These are phyloP conservation scores for Melanomma pulvis-pyrius DNA, from an alignment of 495 filamentous ascomycete genomes.

Conservation along the genomic window DNA sequence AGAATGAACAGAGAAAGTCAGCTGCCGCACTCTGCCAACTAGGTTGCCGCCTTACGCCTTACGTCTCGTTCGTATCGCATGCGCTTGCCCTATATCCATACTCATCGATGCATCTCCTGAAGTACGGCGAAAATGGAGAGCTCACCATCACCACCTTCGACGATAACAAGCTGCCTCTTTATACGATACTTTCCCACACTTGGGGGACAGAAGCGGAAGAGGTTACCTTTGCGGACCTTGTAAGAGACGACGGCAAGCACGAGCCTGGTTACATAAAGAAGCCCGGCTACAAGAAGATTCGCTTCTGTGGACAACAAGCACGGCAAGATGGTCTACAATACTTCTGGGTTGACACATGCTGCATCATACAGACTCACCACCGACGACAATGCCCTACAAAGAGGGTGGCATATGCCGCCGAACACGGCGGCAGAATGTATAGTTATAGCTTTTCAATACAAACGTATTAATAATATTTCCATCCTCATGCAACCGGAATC, in stretches of 20 bases:
- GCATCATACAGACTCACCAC: slow-evolving; percentile 15
- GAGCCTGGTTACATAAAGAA: background rate
- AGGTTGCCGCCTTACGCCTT: slow-evolving; percentile 1
- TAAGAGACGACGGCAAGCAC: background rate
- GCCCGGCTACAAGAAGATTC: background rate
- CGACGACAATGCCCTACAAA: slow-evolving; percentile 23
- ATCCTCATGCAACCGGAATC: slow-evolving; percentile 5
- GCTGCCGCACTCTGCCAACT: slow-evolving; percentile 1
- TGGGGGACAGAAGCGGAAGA: background rate
- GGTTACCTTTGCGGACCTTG: background rate
- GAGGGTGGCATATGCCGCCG: slow-evolving; percentile 17
- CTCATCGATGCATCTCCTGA: slow-evolving; percentile 3
- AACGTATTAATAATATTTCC: slow-evolving; percentile 3
- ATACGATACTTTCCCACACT: background rate
- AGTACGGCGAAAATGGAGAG: slow-evolving; percentile 11
- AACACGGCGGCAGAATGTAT: slow-evolving; percentile 18
- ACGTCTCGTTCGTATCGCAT: slow-evolving; percentile 6
- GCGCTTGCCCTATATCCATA: slow-evolving; percentile 3
- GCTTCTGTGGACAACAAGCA: background rate
- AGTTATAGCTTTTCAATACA: slow-evolving; percentile 14
- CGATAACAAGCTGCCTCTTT: background rate
- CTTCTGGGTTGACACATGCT: background rate
- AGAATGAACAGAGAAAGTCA: background rate
- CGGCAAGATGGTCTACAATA: background rate
- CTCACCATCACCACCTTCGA: slow-evolving; percentile 6